Conservation (phyloP, 2,329 filamentous ascomycete species). For the Verticillium tricorpus region DNA sequence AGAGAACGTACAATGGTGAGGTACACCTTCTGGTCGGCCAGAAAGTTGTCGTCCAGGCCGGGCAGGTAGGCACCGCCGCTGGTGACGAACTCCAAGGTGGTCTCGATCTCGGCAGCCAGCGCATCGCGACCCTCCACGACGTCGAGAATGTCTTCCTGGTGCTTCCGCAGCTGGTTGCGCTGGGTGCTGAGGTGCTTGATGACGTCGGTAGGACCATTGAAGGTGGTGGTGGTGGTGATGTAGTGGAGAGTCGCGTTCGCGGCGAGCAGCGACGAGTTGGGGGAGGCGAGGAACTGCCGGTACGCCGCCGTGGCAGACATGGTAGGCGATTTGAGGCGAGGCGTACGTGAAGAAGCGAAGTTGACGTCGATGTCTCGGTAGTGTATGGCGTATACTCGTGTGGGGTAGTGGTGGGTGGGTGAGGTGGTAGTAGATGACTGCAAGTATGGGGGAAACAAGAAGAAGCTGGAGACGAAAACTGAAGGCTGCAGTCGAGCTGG, state of each 20-base stretch:
- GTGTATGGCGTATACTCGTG: background rate
- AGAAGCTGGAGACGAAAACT: background rate
- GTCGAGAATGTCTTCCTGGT: constrained; percentile 71
- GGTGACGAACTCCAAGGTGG: constrained; percentile 73
- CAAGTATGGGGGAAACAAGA: background rate
- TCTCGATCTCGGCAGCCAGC: constrained; percentile 75
- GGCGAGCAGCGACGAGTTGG: constrained; percentile 58
- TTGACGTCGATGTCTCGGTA: background rate
- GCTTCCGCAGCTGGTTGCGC: constrained; percentile 74
- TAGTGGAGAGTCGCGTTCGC: constrained; percentile 73
- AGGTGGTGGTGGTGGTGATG: constrained; percentile 77
- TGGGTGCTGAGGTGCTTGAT: constrained; percentile 74
- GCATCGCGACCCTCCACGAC: constrained; percentile 66
- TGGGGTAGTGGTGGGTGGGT: background rate
- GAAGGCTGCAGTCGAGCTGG: background rate
- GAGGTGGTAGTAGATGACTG: background rate
- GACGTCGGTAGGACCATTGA: constrained; percentile 69
- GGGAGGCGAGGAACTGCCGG: constrained; percentile 67
- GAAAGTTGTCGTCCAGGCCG: constrained; percentile 88
- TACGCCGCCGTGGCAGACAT: constrained; percentile 47
- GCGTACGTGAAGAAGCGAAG: constrained; percentile 8
- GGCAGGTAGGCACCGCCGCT: constrained; percentile 86
- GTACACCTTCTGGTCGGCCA: constrained; percentile 74
- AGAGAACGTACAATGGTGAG: constrained; percentile 71
- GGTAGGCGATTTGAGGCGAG: constrained; percentile 1